Base-by-base conservation (phyloP, 352 stramenopile genomes). In the Globisporangium iwayamae region DNA sequence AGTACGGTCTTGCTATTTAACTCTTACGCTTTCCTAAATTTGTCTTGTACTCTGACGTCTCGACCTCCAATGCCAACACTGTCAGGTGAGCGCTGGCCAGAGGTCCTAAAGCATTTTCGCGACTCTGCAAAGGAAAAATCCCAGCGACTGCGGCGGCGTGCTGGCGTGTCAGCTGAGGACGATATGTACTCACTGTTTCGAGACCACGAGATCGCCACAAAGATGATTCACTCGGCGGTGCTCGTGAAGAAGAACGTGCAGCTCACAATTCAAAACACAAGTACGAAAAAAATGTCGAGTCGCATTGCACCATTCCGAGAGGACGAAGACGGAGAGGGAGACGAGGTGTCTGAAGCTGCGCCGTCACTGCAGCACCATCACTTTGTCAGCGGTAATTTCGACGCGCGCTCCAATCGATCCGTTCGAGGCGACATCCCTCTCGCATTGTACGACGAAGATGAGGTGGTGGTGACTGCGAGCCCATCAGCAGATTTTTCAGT, bases 21-120 rank as follows among this genome's bases (percentile, higher is more conserved):
- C 16, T 58, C 13, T 13, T 18, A 5, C 1, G 20, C 2, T 38
- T 22, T 14, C 14, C 0, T 25, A 36, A 11, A 36, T 4, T 39
- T 25, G 9, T 14, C 36, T 39, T 25, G 1, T 11, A 8, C 34
- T 22, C 18, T 20, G 10, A 4, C n/a, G n/a, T 1, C 32, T 13
- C 2, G 10, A 3, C 25, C 52, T 16, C 3, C 14, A 6, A 2
- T 10, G 18, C 20, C 45, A 47, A 60, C 32, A 25, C 1, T 6
- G 0, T 5, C n/a, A 57, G 83, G 83, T 54, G 51, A 76, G 30
- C 82, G 77, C 48, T 93, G 86, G 86, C 83, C 86, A 2, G 86
- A 91, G 55, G 76, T 93, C 2, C 50, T 89, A 2, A 73, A 74
- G 28, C 78, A 93, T 63, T 95, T 95, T 62, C 70, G 71, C 28